These are phyloP conservation scores for Phaeosphaeria sp. DNA, from an alignment of 2,329 filamentous ascomycete species.

Conservation along the genomic window DNA sequence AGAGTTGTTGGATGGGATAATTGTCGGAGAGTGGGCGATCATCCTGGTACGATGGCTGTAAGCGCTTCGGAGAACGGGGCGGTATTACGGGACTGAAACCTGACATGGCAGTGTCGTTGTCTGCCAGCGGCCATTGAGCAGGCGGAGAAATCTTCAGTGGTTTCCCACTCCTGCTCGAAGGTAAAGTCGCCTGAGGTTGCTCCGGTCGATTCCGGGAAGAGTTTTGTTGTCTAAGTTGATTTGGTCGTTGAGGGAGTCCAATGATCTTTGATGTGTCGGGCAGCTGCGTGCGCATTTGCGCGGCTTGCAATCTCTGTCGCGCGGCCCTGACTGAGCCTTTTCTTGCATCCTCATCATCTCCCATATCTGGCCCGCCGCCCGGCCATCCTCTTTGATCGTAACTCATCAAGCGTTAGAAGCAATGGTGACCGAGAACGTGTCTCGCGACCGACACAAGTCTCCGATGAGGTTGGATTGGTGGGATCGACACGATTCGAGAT, in stretches of 20 bases:
- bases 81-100: constrained; percentile 32
- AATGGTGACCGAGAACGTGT: constrained; percentile 42
- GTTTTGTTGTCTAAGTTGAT: constrained; percentile 40
- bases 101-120: constrained; percentile 34
- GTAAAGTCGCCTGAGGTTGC: constrained; percentile 12
- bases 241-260: constrained; percentile 44
- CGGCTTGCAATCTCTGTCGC: constrained; percentile 41
- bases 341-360: constrained; percentile 27
- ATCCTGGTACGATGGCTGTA: constrained; percentile 52
- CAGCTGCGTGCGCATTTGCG: constrained; percentile 35
- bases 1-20: constrained; percentile 39
- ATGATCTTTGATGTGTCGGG: constrained; percentile 43
- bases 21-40: constrained; percentile 49
- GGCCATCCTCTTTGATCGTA: constrained; percentile 44
- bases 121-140: constrained; percentile 57
- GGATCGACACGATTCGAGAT: neutral
- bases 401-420: constrained; percentile 42
- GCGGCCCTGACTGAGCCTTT: constrained; percentile 49
- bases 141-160: constrained; percentile 38
- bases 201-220: constrained; percentile 19
- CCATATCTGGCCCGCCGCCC: constrained; percentile 33
- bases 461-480: neutral
- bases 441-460: constrained; percentile 43
- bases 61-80: constrained; percentile 36
- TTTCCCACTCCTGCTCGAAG: constrained; percentile 21